Evolutionary conservation across 78 protist species (phyloP).

Genomic region (Monocercomonoides exilis): DNA sequence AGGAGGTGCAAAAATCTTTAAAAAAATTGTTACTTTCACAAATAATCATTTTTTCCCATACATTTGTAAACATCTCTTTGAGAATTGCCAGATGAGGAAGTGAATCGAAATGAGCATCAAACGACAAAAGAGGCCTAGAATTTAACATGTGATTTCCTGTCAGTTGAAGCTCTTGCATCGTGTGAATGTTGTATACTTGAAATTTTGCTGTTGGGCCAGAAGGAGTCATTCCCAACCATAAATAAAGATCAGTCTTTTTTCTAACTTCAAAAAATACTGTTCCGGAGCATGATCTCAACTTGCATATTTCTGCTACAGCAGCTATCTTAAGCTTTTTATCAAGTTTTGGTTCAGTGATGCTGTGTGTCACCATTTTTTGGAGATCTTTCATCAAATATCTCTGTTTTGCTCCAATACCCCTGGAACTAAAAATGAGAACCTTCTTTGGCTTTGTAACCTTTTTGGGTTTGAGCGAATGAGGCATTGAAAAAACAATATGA

Average conservation of each 20-base stretch:
- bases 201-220: conserved; percentile 8
- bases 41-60: background rate
- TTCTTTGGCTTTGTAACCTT: background rate
- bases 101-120: conserved; percentile 22
- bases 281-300: background rate
- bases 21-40: background rate
- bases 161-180: conserved; percentile 14
- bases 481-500: too few species aligned
- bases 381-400: conserved; percentile 11
- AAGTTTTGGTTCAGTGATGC: conserved; percentile 3
- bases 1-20: conserved; percentile 5
- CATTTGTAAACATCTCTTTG: background rate
- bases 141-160: conserved; percentile 2
- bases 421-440: background rate
- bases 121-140: conserved; percentile 13
- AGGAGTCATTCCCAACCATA: conserved; percentile 9
- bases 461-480: too few species aligned
- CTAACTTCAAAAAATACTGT: conserved; percentile 9
- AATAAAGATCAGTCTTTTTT: conserved; percentile 20
- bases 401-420: conserved; percentile 11
- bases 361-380: background rate
- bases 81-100: background rate
- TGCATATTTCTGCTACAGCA: background rate
- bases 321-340: background rate
- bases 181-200: conserved; percentile 19